Conservation (phyloP, 2,329 filamentous ascomycete species). For the Aspergillus fructus region DNA sequence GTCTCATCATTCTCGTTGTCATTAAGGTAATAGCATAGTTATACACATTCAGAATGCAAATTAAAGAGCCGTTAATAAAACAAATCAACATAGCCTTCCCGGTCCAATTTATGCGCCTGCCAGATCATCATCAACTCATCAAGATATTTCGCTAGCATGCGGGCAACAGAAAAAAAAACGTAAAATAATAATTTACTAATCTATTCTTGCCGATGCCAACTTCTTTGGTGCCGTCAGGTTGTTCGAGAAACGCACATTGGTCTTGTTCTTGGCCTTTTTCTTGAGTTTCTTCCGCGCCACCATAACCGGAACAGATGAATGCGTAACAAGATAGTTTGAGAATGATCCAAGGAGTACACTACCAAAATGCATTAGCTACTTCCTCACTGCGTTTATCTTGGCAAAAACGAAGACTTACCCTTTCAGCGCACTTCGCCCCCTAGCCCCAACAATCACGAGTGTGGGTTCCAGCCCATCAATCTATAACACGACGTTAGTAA, state of each 20-base stretch:
- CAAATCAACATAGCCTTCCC: neutral
- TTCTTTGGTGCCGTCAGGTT: constrained; percentile 72
- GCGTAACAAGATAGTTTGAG: constrained; percentile 95
- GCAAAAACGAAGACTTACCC: constrained; percentile 60
- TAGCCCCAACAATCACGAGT: constrained; percentile 86
- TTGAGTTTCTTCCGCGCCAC: constrained; percentile 86
- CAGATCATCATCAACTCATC: constrained; percentile 9
- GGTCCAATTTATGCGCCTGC: constrained; percentile 7
- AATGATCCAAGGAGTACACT: constrained; percentile 95
- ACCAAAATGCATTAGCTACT: constrained; percentile 3
- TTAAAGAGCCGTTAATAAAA: neutral
- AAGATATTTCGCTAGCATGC: constrained; percentile 3
- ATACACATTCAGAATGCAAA: constrained; percentile 7
- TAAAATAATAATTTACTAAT: constrained; percentile 47
- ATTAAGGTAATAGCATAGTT: constrained; percentile 8
- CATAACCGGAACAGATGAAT: constrained; percentile 97
- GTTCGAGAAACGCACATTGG: constrained; percentile 73
- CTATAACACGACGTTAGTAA: constrained; percentile 33
- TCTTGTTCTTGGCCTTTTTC: constrained; percentile 81
- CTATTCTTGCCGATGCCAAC: constrained; percentile 72
- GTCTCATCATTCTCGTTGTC: constrained; percentile 1
- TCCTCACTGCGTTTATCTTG: neutral
- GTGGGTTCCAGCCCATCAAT: constrained; percentile 92
- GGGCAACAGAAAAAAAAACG: neutral
- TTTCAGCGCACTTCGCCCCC: constrained; percentile 88